Conservation (phyloP, 169 alveolate species). For the Cryptosporidium sp. region DNA sequence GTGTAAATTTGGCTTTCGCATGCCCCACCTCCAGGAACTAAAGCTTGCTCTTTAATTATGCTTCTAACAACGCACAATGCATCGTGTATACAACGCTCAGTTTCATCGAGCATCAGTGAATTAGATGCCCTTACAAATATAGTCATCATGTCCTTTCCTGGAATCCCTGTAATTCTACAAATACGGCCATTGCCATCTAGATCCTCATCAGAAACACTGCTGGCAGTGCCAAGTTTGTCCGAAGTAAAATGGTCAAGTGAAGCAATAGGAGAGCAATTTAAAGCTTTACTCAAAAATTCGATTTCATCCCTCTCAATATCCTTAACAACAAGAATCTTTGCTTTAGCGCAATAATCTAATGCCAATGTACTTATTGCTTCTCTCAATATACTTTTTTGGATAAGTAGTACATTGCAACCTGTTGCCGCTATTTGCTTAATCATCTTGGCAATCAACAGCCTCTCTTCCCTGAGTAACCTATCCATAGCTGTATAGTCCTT, state of each 20-base stretch:
- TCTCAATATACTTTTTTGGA: constrained; percentile 97
- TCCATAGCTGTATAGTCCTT: constrained; percentile 96
- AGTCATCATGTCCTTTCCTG: constrained; percentile 93
- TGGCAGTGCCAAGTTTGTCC: constrained; percentile 97
- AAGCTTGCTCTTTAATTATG: constrained; percentile 94
- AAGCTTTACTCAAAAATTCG: constrained; percentile 93
- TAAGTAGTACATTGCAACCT: constrained; percentile 98
- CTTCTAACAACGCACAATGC: constrained; percentile 99
- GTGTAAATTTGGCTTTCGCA: constrained; percentile 95
- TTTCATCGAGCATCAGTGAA: constrained; percentile 94
- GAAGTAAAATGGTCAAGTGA: constrained; percentile 96
- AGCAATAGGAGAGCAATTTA: constrained; percentile 96
- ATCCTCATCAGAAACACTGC: constrained; percentile 87
- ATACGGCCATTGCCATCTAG: constrained; percentile 91
- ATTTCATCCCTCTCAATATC: constrained; percentile 98
- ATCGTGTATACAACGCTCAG: constrained; percentile 98
- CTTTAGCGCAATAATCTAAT: constrained; percentile 96
- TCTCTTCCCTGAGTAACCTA: constrained; percentile 97
- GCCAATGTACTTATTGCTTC: constrained; percentile 97
- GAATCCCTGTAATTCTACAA: constrained; percentile 95
- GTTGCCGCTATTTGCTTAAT: constrained; percentile 97
- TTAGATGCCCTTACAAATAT: constrained; percentile 97
- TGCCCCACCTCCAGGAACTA: constrained; percentile 99
- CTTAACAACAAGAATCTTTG: constrained; percentile 96
- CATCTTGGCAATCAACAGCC: constrained; percentile 95